Percentiles rank a stretch among this genome's conserved stretches.
Evolutionary conservation across 306 rosid species (phyloP).

Genomic region (Quercus wislizeni): DNA sequence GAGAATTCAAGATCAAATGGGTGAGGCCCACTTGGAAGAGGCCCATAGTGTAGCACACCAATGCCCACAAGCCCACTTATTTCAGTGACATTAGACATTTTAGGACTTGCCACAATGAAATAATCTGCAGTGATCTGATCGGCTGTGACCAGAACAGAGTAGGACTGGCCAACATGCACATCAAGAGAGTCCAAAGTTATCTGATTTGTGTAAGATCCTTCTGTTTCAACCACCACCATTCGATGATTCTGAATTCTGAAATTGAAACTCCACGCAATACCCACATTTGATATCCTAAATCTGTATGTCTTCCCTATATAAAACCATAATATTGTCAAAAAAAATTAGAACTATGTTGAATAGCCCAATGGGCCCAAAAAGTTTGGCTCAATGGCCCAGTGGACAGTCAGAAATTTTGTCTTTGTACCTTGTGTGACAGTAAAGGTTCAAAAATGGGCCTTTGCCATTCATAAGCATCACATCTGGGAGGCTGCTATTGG

Average conservation of each 20-base stretch:
- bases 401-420: background rate
- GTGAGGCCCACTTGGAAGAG: conserved; percentile 64
- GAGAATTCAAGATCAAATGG: conserved; percentile 65
- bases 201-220: conserved; percentile 79
- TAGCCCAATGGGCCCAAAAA: no score
- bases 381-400: no score
- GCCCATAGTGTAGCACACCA: conserved; percentile 62
- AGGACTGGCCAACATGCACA: conserved; percentile 89
- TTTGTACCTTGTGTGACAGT: conserved; percentile 62
- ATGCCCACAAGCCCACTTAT: conserved; percentile 40
- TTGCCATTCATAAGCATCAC: conserved; percentile 76
- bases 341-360: no score
- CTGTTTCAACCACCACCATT: conserved; percentile 73
- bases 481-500: conserved; percentile 32
- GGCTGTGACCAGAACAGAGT: conserved; percentile 75
- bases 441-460: conserved; percentile 48
- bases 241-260: conserved; percentile 76
- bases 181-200: conserved; percentile 69
- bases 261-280: conserved; percentile 67
- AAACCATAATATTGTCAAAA: no score
- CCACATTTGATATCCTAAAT: conserved; percentile 88
- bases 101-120: conserved; percentile 73
- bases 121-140: conserved; percentile 64
- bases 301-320: conserved; percentile 65
- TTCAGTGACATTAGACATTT: conserved; percentile 25